A percentile compares a stretch with the other conserved stretches of the same genome.
Evolutionary conservation across 208 protist species (phyloP).

Genomic region (Herpetomonas tarakana): DNA sequence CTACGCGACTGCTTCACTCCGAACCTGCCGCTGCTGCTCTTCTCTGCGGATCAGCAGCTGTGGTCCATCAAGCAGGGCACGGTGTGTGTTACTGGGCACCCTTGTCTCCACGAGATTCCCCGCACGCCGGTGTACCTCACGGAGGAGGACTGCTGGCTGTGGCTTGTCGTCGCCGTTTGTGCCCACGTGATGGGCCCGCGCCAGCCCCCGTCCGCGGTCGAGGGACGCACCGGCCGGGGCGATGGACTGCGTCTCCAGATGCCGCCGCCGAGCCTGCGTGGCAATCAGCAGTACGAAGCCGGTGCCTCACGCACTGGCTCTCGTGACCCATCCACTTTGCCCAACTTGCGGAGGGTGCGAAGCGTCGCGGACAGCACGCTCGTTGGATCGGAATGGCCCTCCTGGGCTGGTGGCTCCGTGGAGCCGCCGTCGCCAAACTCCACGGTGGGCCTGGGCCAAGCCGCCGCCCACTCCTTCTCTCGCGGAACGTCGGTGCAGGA

Average conservation of each 20-base stretch:
- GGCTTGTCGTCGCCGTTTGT: conserved; percentile 28
- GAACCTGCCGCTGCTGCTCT: conserved; percentile 26
- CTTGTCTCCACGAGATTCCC: conserved; percentile 27
- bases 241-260: too few relatives aligned
- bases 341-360: too few relatives aligned
- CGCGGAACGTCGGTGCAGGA: too few relatives aligned
- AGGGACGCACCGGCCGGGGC: too few relatives aligned
- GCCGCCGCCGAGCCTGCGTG: too few relatives aligned
- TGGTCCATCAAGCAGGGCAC: conserved; percentile 19
- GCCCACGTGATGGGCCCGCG: conserved; percentile 15
- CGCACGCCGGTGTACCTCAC: conserved; percentile 25
- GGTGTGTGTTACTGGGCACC: conserved; percentile 17
- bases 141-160: conserved; percentile 33
- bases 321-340: too few relatives aligned
- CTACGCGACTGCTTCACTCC: conserved; percentile 2
- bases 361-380: too few relatives aligned
- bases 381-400: too few relatives aligned
- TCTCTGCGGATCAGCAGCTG: conserved; percentile 38
- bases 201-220: conserved; percentile 1
- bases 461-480: too few relatives aligned
- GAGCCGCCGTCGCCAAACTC: neutral
- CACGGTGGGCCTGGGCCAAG: neutral
- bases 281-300: too few relatives aligned
- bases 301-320: conserved; percentile 1
- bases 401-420: too few relatives aligned